Conservation (phyloP, 2,329 filamentous ascomycete species). For the Sporothrix sp. region DNA sequence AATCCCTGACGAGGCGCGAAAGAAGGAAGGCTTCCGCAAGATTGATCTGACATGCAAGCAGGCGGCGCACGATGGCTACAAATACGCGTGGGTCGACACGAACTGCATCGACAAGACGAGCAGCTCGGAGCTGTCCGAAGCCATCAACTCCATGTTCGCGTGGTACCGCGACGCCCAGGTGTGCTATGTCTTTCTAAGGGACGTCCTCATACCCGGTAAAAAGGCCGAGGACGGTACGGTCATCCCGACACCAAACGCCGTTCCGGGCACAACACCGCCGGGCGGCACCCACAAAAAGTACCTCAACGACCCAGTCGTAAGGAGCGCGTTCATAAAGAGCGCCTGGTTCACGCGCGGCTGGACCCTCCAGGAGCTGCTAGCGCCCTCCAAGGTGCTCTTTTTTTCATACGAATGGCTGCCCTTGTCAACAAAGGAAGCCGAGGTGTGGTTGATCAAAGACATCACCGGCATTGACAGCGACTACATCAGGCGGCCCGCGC, state of each 20-base stretch:
- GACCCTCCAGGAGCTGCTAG: slow-evolving; percentile 59
- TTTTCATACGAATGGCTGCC: slow-evolving; percentile 22
- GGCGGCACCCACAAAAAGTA: background rate
- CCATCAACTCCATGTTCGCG: slow-evolving; percentile 19
- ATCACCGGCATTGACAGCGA: slow-evolving; percentile 19
- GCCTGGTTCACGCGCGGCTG: slow-evolving; percentile 36
- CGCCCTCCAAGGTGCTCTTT: slow-evolving; percentile 23
- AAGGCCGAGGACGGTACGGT: too few relatives aligned
- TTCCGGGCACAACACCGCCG: background rate
- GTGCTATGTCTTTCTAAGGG: slow-evolving; percentile 14
- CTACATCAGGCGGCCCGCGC: slow-evolving; percentile 14
- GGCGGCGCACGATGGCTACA: background rate
- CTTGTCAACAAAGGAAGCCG: slow-evolving; percentile 20
- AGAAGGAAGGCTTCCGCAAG: slow-evolving; percentile 8
- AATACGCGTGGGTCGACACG: slow-evolving; percentile 18
- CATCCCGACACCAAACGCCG: background rate
- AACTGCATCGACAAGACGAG: slow-evolving; percentile 19
- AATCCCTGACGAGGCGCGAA: background rate
- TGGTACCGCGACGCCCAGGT: slow-evolving; percentile 13
- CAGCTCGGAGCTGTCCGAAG: slow-evolving; percentile 15
- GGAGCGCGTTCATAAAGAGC: background rate
- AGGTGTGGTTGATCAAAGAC: slow-evolving; percentile 12
- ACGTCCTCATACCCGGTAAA: background rate
- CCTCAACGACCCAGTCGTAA: background rate
- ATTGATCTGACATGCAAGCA: background rate